Base-by-base conservation (phyloP, 2,329 filamentous ascomycete species). In the Venturia carpophila region DNA sequence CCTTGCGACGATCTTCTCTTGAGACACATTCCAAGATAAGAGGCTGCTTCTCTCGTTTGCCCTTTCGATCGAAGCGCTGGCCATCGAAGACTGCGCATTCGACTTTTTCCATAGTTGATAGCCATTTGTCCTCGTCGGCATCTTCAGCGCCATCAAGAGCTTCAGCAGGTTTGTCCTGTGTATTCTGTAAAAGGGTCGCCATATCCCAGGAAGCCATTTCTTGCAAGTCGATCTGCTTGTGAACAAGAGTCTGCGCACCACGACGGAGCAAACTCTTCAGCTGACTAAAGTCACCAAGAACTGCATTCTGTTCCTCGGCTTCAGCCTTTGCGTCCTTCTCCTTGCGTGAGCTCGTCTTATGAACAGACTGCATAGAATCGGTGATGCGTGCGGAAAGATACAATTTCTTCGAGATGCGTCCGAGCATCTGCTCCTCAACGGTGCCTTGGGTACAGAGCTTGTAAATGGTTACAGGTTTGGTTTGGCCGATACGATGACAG, bases 341-440 rank as follows among this genome's bases (percentile, higher is more conserved):
- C 47, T 62, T 75, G 3, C 69, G 70, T 0, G 64, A 68, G 1
- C 71, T 66, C 4, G 72, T 71, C 1, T 75, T 74, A 68, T 84
- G 80, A 7, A 83, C 78, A 68, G 80, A 82, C 52, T 79, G 77
- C 81, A 85, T 84, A 1, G 79, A 79, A 67, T 85, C 83, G 0
- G 82, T 85, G 21, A 86, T 82, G 69, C 85, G 86, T 0, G 82
- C 78, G 0, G 83, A 85, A 0, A 87, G 75, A 67, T 86, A 86
- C 0, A 86, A 74, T 72, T 87, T 87, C 76, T 87, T 87, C 7
- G 79, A 76, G n/a, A 84, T 81, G 1, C 82, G 75, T 0, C 81
- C 78, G 71, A 82, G 77, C 80, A 85, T 85, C 66, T 85, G 83
- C 67, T 83, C 81, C 67, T 85, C 83, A 0, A 85, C 80, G 0